Base-by-base conservation (phyloP, 1,139 yeast species). In the Diutina neorugosa region DNA sequence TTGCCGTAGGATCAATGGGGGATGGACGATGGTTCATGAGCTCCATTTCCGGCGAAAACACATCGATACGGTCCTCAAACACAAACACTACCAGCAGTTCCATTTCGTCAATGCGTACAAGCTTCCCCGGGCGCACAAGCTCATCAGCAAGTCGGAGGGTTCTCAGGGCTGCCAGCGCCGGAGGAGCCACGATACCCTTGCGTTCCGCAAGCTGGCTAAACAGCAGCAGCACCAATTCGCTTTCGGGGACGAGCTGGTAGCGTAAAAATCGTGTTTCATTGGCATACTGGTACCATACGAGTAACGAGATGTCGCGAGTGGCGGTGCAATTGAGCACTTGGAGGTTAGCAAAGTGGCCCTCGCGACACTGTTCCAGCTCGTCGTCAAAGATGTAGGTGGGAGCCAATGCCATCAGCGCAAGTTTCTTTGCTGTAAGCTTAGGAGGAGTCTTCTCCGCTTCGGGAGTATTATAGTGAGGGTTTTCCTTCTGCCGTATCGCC, bases 381-480 rank as follows among this genome's bases (percentile, higher is more conserved):
- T 46, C 50, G 27, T 46, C 50, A 11, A 27, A 25, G 18, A 27
- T 11, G 5, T 21, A 25, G 5, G 19, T 12, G 11, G 70, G 61
- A 37, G 65, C 52, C 1, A 73, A 71, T 4, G 54, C 53, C 70
- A 70, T 67, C 54, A 65, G 68, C 55, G 68, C 65, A 14, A 71
- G 55, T 34, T 64, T 58, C n/a, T 53, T 59, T 14, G 64, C 55
- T 0, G 54, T 50, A 51, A 74, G 52, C 25, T 58, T 60, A 0
- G 77, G 76, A 1, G 62, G 58, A 19, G 58, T 62, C 53, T 68
- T 69, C 42, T 63, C 63, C n/a, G 70, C 75, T 47, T 69, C 70
- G 0, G 83, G 81, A 0, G 82, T 79, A 56, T 74, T 75, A 60
- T 69, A 78, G 57, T 76, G 78, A 12, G 82, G 82, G 55, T 75